Percentiles rank a stretch among this genome's conserved stretches.
Evolutionary conservation across 441 rosid species (phyloP).

Genomic region (Populus hybrid): DNA sequence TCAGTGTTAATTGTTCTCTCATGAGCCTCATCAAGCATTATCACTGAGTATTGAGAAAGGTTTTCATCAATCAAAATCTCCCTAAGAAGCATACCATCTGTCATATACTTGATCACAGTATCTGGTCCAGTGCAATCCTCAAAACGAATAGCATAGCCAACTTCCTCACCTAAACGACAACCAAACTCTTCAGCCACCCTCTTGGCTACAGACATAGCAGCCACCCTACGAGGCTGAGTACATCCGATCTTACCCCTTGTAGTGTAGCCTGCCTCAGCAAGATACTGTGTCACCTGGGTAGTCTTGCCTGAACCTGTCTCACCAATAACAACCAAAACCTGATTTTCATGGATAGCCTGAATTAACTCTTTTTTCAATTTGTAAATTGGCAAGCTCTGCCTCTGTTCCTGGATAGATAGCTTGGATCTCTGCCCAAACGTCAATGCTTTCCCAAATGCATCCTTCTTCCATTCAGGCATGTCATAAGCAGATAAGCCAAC

Average conservation of each 20-base stretch:
- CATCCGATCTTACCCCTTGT: constrained; percentile 82
- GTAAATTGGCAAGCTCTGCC: constrained; percentile 82
- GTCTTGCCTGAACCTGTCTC: constrained; percentile 93
- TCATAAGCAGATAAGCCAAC: constrained; percentile 81
- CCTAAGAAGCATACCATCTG: constrained; percentile 86
- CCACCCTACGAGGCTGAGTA: constrained; percentile 88
- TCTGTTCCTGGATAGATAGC: constrained; percentile 81
- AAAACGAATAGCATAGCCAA: constrained; percentile 78
- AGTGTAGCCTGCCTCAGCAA: constrained; percentile 82
- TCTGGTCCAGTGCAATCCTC: constrained; percentile 94
- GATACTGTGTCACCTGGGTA: constrained; percentile 83
- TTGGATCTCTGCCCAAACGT: constrained; percentile 81
- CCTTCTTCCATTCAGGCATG: constrained; percentile 95
- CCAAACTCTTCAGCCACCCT: constrained; percentile 92
- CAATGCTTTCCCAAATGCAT: constrained; percentile 71
- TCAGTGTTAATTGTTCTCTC: constrained; percentile 90
- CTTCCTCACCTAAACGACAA: constrained; percentile 80
- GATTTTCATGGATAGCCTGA: constrained; percentile 87
- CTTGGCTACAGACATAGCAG: constrained; percentile 89
- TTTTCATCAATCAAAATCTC: constrained; percentile 71
- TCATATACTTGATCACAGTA: constrained; percentile 88
- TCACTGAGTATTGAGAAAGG: constrained; percentile 72
- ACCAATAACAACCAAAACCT: constrained; percentile 79
- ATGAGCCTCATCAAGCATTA: constrained; percentile 93
- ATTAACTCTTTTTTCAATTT: constrained; percentile 25